Evolutionary conservation across 352 stramenopile species (phyloP), one percentile per base, ranked within the genome.

Genomic region (Phytophthora citricola): DNA sequence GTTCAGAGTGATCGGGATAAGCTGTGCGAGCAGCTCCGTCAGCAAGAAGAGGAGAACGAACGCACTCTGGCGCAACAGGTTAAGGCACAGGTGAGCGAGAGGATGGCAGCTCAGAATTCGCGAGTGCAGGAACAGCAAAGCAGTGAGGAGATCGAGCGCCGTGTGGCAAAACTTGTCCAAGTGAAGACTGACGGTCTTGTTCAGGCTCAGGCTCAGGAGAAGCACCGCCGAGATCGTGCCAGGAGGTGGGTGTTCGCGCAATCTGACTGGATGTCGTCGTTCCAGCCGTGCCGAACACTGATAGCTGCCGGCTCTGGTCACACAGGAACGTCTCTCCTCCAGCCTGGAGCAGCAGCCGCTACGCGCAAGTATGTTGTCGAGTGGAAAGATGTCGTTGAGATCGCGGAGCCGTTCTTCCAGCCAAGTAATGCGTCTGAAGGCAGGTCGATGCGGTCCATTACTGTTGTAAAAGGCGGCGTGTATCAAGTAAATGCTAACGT

Each of bases 401-500:
- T 73, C 26, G 58, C 63, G 5, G 58, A 69, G 36, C 31, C 53
- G 7, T 63, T 66, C 48, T 76, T 73, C 39, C 63, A 66, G 47
- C 34, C 48, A 3, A 43, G 36, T 20, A 41, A 39, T 17, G 38
- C 40, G 22, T 63, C 53, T 29, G 46, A 65, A 20, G n/a, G 31
- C 24, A 50, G 15, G 8, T 48, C 45, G 11, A 70, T 50, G 4
- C 41, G 24, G 40, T 50, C 47, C 6, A 56, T 83, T 41, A 44
- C 20, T 1, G 44, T 80, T 22, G 46, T 69, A 24, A 66, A 73
- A 49, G 59, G 57, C 5, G 78, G 78, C 1, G 61, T 69, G 27
- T 87, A 87, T 44, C 75, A 87, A 60, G 54, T 84, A 4, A 87
- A 83, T 36, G 46, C 71, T 12, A 72, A 68, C 36, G 68, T 84